Evolutionary conservation across 179 eudicot genomes (phyloP).

Genomic region (Actinidia arguta): DNA sequence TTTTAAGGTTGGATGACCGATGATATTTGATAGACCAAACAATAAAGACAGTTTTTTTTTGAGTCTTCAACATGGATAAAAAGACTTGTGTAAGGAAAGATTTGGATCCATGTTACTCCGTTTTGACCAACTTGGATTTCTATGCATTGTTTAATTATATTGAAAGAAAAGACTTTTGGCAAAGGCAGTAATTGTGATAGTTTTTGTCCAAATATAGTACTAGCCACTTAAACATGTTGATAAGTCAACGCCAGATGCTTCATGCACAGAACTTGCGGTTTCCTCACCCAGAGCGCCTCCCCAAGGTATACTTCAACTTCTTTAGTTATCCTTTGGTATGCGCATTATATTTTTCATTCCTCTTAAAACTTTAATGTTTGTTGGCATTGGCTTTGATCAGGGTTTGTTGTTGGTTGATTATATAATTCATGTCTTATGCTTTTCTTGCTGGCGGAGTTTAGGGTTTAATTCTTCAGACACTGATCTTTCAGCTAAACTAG

Average conservation of each 20-base stretch:
- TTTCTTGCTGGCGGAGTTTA: not conserved
- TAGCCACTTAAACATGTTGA: slow-evolving; percentile 58
- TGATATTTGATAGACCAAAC: not conserved
- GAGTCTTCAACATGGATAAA: not conserved
- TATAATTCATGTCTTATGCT: too few species aligned
- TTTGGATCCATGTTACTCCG: not conserved
- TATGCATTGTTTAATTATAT: not conserved
- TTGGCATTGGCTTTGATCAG: not conserved
- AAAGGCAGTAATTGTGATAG: not conserved
- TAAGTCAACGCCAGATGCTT: slow-evolving; percentile 96
- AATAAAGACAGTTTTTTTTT: not conserved
- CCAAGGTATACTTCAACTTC: slow-evolving; percentile 56
- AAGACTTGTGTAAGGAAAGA: not conserved
- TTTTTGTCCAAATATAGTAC: slow-evolving; percentile 5
- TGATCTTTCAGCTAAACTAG: not conserved
- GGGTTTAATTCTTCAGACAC: not conserved
- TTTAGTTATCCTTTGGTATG: slow-evolving; percentile 5
- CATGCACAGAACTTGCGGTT: slow-evolving; percentile 85
- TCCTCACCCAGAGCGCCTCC: slow-evolving; percentile 91
- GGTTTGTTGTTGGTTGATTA: not conserved
- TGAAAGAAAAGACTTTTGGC: not conserved
- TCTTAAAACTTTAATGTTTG: not conserved
- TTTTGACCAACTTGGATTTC: not conserved
- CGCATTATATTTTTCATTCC: not conserved
- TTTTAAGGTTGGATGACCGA: not conserved